phyloP scores from a whole-genome alignment of 2,329 filamentous ascomycete genomes.

The Aspergillus oerlinghausenensis region DNA sequence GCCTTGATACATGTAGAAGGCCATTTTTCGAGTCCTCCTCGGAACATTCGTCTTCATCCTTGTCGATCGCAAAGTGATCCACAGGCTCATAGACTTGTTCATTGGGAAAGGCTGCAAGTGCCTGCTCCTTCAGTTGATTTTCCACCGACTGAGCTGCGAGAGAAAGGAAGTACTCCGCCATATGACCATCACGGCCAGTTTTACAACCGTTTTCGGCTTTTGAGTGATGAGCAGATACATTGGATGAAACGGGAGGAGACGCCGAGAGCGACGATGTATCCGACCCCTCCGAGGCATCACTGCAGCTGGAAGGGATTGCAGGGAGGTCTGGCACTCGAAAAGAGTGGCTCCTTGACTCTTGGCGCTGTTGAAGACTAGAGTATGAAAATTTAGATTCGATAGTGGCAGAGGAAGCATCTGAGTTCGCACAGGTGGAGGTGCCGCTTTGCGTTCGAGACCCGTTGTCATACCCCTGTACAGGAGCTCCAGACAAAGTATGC shows the following conservation, averaged over 20 bases:
- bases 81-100: slow-evolving; percentile 44
- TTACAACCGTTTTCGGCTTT: slow-evolving; percentile 22
- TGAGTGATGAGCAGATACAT: slow-evolving; percentile 31
- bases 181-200: slow-evolving; percentile 68
- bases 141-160: slow-evolving; percentile 76
- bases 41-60: slow-evolving; percentile 32
- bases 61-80: slow-evolving; percentile 44
- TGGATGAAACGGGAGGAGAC: slow-evolving; percentile 24
- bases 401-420: slow-evolving; percentile 49
- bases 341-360: slow-evolving; percentile 47
- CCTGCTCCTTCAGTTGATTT: slow-evolving; percentile 67
- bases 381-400: slow-evolving; percentile 44
- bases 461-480: neutral
- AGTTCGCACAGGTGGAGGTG: slow-evolving; percentile 51
- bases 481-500: neutral
- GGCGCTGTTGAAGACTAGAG: slow-evolving; percentile 35
- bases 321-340: slow-evolving; percentile 59
- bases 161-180: slow-evolving; percentile 71
- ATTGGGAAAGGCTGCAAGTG: slow-evolving; percentile 47
- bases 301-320: slow-evolving; percentile 58
- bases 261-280: slow-evolving; percentile 43
- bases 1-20: slow-evolving; percentile 23
- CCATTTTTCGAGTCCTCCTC: slow-evolving; percentile 21
- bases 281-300: slow-evolving; percentile 42
- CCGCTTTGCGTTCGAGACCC: neutral